Evolutionary conservation across 78 protist species (phyloP).

Genomic region (Tieghemostelium lacteum): DNA sequence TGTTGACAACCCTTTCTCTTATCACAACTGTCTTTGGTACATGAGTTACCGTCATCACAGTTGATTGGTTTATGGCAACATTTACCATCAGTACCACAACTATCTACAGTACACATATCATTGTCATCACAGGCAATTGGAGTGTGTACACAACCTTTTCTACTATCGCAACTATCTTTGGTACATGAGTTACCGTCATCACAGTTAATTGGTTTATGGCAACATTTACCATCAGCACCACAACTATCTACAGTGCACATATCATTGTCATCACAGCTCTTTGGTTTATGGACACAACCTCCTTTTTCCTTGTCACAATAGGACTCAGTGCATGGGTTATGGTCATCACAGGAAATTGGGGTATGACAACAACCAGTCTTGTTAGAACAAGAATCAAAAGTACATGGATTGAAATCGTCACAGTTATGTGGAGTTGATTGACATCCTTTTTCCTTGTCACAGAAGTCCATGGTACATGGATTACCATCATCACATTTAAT

Average conservation of each 20-base stretch:
- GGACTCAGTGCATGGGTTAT: constrained; percentile 21
- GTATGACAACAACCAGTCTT: constrained; percentile 33
- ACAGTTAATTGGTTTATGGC: neutral
- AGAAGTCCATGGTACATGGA: constrained; percentile 40
- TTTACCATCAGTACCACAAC: no score
- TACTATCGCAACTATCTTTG: neutral
- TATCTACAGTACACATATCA: constrained; percentile 1
- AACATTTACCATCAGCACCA: neutral
- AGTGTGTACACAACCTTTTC: constrained; percentile 14
- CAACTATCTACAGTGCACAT: constrained; percentile 21
- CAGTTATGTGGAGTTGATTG: neutral
- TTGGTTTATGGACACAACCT: neutral
- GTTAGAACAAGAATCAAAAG: constrained; percentile 9
- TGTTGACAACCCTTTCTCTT: constrained; percentile 50
- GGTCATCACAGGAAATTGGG: constrained; percentile 16
- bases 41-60: no score
- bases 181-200: constrained; percentile 20
- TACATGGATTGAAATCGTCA: constrained; percentile 11
- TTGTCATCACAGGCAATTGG: constrained; percentile 17
- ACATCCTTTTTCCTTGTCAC: constrained; percentile 18
- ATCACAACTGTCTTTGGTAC: no score
- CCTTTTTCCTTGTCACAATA: constrained; percentile 1
- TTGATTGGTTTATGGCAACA: no score
- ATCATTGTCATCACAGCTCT: neutral
- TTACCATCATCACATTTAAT: no score